Conservation (phyloP, 352 stramenopile species). For the Pythium angustatum region DNA sequence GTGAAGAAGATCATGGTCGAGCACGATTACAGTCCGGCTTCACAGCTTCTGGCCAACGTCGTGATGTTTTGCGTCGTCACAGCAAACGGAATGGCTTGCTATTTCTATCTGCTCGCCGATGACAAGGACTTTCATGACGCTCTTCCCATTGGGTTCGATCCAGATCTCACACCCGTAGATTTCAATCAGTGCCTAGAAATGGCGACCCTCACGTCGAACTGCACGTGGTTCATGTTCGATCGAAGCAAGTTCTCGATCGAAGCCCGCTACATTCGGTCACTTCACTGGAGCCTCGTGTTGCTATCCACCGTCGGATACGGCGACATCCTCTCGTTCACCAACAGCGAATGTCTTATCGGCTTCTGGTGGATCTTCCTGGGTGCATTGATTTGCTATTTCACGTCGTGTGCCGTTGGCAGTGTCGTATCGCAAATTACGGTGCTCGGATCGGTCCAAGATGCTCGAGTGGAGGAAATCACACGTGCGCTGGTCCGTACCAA, state of each 20-base stretch:
- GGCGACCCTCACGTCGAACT: conserved; percentile 52
- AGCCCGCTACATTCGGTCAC: conserved; percentile 53
- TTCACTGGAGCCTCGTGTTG: conserved; percentile 74
- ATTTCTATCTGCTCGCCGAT: conserved; percentile 65
- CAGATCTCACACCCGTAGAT: conserved; percentile 16
- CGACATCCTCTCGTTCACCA: conserved; percentile 63
- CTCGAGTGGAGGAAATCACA: conserved; percentile 61
- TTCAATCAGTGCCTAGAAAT: conserved; percentile 44
- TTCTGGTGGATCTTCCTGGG: conserved; percentile 71
- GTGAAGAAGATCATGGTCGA: conserved; percentile 51
- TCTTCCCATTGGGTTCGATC: conserved; percentile 31
- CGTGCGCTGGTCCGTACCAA: conserved; percentile 43
- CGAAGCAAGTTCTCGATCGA: conserved; percentile 58
- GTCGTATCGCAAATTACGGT: conserved; percentile 56
- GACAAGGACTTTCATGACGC: conserved; percentile 46
- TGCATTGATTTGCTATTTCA: conserved; percentile 76
- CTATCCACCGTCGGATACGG: conserved; percentile 73
- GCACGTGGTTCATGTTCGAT: conserved; percentile 75
- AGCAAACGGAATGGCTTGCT: conserved; percentile 49
- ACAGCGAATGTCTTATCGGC: conserved; percentile 51
- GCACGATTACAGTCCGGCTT: conserved; percentile 37
- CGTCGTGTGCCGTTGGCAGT: conserved; percentile 55
- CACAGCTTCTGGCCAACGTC: conserved; percentile 48
- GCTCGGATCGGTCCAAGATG: conserved; percentile 39
- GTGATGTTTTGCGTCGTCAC: conserved; percentile 42